Conservation (phyloP, 2,329 filamentous ascomycete genomes). For the Ambrosiella xylebori region DNA sequence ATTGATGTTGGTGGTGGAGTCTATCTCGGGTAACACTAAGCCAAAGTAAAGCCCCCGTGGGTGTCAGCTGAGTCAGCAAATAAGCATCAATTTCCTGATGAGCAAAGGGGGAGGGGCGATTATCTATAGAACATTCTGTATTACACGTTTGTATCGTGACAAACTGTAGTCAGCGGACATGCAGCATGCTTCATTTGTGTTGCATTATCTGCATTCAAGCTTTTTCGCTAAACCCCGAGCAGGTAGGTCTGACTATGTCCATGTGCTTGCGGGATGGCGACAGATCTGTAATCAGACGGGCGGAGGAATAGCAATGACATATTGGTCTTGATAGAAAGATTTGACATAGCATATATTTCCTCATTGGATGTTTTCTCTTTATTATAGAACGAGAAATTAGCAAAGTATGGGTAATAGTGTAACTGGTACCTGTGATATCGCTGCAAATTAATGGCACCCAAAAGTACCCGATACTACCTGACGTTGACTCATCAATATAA, state of each 20-base stretch:
- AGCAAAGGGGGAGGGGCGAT: neutral
- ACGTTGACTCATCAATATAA: neutral
- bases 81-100: neutral
- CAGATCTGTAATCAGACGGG: neutral
- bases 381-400: neutral
- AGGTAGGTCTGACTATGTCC: neutral
- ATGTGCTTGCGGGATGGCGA: no score
- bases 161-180: neutral
- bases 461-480: neutral
- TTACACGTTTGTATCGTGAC: neutral
- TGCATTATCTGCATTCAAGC: neutral
- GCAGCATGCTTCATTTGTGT: neutral
- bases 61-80: neutral
- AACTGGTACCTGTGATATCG: neutral
- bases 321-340: neutral
- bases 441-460: neutral
- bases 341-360: neutral
- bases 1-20: neutral
- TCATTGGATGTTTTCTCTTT: neutral
- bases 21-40: neutral
- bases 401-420: neutral
- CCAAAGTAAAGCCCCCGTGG: neutral
- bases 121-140: neutral
- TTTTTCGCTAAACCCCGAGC: neutral
- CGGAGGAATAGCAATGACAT: neutral